A percentile compares a stretch with the other conserved stretches of the same genome.
Evolutionary conservation across 1,284 basidiomycete genomes (phyloP).

Genomic region (Tilletia setariae): DNA sequence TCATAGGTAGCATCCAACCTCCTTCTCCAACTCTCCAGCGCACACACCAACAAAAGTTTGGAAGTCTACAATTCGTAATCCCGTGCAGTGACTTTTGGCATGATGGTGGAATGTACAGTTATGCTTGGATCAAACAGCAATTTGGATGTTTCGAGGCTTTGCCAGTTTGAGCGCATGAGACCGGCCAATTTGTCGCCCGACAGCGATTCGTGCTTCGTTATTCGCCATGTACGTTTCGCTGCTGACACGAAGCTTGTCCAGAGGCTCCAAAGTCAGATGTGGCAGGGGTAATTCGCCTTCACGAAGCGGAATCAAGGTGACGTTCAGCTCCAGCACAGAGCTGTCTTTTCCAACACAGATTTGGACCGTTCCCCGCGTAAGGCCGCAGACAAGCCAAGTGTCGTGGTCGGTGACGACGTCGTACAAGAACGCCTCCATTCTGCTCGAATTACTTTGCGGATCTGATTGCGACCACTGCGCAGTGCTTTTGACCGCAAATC

Average conservation of each 20-base stretch:
- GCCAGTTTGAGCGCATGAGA: too few species aligned
- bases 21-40: background rate
- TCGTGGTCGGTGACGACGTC: slow-evolving; percentile 40
- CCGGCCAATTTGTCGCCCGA: too few species aligned
- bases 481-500: slow-evolving; percentile 25
- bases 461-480: slow-evolving; percentile 22
- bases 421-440: slow-evolving; percentile 30
- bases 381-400: slow-evolving; percentile 42
- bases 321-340: slow-evolving; percentile 16
- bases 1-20: background rate
- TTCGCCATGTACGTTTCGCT: slow-evolving; percentile 39
- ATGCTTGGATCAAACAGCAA: background rate
- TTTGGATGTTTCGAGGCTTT: too few species aligned
- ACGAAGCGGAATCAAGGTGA: slow-evolving; percentile 37
- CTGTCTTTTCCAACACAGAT: background rate
- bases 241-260: slow-evolving; percentile 13
- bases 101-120: too few species aligned
- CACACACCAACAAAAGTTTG: background rate
- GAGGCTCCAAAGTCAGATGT: slow-evolving; percentile 24
- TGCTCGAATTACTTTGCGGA: background rate
- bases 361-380: slow-evolving; percentile 29
- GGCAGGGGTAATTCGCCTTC: slow-evolving; percentile 30
- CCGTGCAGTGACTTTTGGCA: too few species aligned
- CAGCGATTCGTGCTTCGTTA: too few species aligned
- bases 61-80: too few species aligned